These are phyloP conservation scores for Neocucurbitaria cava DNA, from an alignment of 2,329 filamentous ascomycete species.

Conservation along the genomic window DNA sequence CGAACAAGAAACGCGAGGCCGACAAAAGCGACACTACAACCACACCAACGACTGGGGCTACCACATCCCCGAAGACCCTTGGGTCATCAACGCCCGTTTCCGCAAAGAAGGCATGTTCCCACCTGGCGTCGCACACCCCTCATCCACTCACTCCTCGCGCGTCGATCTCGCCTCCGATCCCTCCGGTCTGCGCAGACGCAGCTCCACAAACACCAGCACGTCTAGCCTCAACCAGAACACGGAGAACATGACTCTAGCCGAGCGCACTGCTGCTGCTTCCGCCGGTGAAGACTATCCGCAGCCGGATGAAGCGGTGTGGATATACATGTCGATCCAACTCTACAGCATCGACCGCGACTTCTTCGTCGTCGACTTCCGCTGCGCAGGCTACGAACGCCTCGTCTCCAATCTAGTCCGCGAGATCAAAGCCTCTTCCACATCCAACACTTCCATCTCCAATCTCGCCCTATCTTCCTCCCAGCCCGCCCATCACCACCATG, in stretches of 20 bases:
- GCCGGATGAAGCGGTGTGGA: slow-evolving; percentile 75
- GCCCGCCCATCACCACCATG: slow-evolving; percentile 26
- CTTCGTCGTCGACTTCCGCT: slow-evolving; percentile 98
- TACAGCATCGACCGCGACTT: slow-evolving; percentile 80
- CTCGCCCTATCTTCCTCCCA: slow-evolving; percentile 23
- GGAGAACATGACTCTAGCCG: slow-evolving; percentile 31
- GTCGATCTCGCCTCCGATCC: slow-evolving; percentile 54
- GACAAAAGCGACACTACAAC: slow-evolving; percentile 52
- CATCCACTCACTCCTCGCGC: slow-evolving; percentile 57
- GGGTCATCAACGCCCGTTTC: slow-evolving; percentile 92
- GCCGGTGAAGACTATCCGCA: slow-evolving; percentile 44
- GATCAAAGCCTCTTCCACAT: slow-evolving; percentile 37
- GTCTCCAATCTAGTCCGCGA: slow-evolving; percentile 56
- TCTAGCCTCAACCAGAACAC: slow-evolving; percentile 38
- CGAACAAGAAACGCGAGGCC: slow-evolving; percentile 36
- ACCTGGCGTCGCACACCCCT: slow-evolving; percentile 57
- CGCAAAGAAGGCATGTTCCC: slow-evolving; percentile 77
- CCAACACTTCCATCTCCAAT: slow-evolving; percentile 21
- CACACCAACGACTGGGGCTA: slow-evolving; percentile 68
- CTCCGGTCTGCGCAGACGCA: slow-evolving; percentile 32
- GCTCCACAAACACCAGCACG: slow-evolving; percentile 41
- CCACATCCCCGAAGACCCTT: slow-evolving; percentile 88
- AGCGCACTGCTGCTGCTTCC: slow-evolving; percentile 18
- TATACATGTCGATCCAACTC: slow-evolving; percentile 86
- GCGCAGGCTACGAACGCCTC: slow-evolving; percentile 93